phyloP scores from a whole-genome alignment of 2,329 filamentous ascomycete genomes.

The Furcasterigmium furcatum region DNA sequence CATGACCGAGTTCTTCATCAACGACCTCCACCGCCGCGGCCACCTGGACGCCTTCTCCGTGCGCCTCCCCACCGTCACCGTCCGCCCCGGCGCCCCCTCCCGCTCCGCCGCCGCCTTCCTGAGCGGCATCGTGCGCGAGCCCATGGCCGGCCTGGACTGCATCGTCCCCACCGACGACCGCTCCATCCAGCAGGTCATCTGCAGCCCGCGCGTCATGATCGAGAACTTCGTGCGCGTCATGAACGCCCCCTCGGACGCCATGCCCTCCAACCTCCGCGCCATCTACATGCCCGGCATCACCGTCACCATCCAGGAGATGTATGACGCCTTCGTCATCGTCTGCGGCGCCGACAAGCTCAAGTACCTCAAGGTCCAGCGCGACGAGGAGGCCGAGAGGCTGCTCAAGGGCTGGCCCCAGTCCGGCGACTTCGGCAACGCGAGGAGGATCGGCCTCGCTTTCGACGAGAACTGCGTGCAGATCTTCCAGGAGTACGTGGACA shows the following conservation, averaged over 20 bases:
- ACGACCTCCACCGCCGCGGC: conserved; percentile 44
- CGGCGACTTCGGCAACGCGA: conserved; percentile 1
- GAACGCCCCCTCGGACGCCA: conserved; percentile 30
- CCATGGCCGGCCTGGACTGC: conserved; percentile 43
- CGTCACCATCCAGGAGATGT: conserved; percentile 48
- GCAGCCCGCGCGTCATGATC: conserved; percentile 41
- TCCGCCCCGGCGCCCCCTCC: conserved; percentile 57
- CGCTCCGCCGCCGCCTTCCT: conserved; percentile 59
- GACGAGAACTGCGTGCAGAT: conserved; percentile 5
- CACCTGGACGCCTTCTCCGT: conserved; percentile 54
- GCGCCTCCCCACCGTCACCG: conserved; percentile 57
- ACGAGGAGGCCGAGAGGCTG: neutral
- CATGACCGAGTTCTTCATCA: conserved; percentile 50
- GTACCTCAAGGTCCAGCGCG: neutral
- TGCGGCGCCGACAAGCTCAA: conserved; percentile 49
- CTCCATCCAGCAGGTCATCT: conserved; percentile 40
- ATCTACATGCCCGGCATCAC: conserved; percentile 51
- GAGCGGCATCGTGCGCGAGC: conserved; percentile 60
- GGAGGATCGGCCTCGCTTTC: conserved; percentile 2
- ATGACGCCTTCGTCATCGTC: conserved; percentile 45
- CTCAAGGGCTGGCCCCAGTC: neutral
- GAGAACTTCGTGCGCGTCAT: conserved; percentile 42
- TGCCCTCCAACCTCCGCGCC: conserved; percentile 36
- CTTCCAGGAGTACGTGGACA: conserved; percentile 7
- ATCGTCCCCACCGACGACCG: conserved; percentile 31